A percentile compares a stretch with the other conserved stretches of the same genome.
Conservation (phyloP, 495 filamentous ascomycete species). For the Parathielavia appendiculata region DNA sequence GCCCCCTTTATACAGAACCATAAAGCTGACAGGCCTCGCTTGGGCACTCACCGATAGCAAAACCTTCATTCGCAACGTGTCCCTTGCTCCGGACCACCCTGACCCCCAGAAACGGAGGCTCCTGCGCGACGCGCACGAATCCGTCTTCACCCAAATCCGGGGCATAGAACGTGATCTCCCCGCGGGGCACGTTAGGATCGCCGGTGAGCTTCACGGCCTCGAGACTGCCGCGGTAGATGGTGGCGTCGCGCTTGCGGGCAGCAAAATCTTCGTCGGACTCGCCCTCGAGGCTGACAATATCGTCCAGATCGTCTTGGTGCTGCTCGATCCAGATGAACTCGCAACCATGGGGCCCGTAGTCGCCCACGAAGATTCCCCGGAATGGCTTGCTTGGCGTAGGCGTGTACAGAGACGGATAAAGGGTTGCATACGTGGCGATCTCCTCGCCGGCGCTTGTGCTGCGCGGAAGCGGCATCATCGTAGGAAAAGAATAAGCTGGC, state of each 20-base stretch:
- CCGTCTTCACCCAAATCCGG: constrained; percentile 67
- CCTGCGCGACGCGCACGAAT: constrained; percentile 42
- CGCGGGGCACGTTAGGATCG: constrained; percentile 81
- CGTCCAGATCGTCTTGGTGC: constrained; percentile 42
- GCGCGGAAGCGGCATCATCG: background rate
- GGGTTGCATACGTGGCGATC: constrained; percentile 68
- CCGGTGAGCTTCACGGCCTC: constrained; percentile 88
- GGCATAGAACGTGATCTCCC: constrained; percentile 72
- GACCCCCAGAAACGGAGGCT: constrained; percentile 65
- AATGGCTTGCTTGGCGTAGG: constrained; percentile 75
- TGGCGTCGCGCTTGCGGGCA: constrained; percentile 32
- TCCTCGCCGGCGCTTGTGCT: constrained; percentile 55
- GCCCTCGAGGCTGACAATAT: constrained; percentile 11
- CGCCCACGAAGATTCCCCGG: constrained; percentile 87
- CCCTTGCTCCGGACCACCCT: constrained; percentile 70
- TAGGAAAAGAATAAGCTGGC: too few relatives aligned
- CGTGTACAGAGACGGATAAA: constrained; percentile 65
- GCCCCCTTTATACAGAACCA: background rate
- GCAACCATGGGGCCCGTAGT: constrained; percentile 82
- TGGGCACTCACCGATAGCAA: constrained; percentile 56
- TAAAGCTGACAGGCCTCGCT: background rate
- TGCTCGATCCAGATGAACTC: constrained; percentile 82
- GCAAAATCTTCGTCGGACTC: background rate
- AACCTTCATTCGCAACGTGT: constrained; percentile 69
- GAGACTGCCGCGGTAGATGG: constrained; percentile 54